phyloP scores from a whole-genome alignment of 257 asterid genomes.

The Datura wrightii region DNA sequence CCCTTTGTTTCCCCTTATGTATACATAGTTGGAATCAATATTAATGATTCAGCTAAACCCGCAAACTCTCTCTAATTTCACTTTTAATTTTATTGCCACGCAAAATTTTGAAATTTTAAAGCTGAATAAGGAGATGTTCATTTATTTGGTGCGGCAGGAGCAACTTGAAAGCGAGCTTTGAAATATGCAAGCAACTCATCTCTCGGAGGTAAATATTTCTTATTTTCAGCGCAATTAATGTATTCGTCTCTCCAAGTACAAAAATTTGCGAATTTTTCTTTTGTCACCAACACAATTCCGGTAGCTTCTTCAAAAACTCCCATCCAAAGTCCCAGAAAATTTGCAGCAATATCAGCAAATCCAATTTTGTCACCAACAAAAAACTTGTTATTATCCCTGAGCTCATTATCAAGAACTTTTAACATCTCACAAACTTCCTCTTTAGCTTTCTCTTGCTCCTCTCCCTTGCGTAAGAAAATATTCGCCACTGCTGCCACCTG shows the following conservation, averaged over 20 bases:
- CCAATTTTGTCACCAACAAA: slow-evolving; percentile 18
- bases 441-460: neutral
- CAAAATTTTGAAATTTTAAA: too few species aligned
- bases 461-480: neutral
- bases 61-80: too few species aligned
- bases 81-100: too few species aligned
- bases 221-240: neutral
- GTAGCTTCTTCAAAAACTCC: neutral
- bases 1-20: too few species aligned
- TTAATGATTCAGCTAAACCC: too few species aligned
- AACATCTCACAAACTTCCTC: neutral
- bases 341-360: slow-evolving; percentile 23
- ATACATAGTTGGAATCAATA: too few species aligned
- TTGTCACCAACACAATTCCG: neutral
- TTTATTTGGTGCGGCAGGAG: too few species aligned
- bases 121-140: too few species aligned
- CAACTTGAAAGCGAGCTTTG: too few species aligned
- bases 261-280: neutral
- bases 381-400: neutral
- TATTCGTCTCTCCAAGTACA: slow-evolving; percentile 17
- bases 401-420: neutral
- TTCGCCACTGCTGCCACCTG: neutral
- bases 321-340: neutral
- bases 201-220: neutral
- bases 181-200: neutral